Conservation (phyloP, 805 yeast genomes). For the Zygosaccharomyces pseudorouxii region DNA sequence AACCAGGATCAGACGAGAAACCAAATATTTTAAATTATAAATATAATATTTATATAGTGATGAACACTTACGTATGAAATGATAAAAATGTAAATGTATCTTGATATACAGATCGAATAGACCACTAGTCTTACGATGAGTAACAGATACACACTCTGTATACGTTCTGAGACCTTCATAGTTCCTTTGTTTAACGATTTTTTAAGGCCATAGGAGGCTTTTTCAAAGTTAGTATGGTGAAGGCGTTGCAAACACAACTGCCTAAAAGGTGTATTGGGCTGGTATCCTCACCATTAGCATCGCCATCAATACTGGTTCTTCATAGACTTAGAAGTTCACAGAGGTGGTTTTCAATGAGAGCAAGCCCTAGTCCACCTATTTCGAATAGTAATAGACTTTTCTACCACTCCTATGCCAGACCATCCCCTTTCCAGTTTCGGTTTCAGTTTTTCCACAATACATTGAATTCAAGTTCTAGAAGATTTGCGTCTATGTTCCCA, state of each 20-base stretch:
- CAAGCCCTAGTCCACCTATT: background rate
- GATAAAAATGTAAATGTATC: background rate
- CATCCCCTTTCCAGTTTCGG: conserved; percentile 20
- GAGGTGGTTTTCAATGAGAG: conserved; percentile 3
- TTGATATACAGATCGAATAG: background rate
- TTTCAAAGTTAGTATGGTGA: background rate
- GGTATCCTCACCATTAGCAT: background rate
- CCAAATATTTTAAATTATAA: no score
- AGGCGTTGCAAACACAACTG: background rate
- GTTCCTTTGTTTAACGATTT: background rate
- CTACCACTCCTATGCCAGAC: conserved; percentile 23
- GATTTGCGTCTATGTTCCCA: conserved; percentile 39
- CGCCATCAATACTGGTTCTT: background rate
- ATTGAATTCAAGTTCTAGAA: conserved; percentile 17
- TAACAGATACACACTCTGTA: background rate
- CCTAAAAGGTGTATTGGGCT: conserved; percentile 1
- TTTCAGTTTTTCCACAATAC: conserved; percentile 13
- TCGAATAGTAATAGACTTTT: conserved; percentile 8
- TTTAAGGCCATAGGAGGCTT: background rate
- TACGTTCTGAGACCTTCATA: background rate
- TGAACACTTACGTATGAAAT: background rate
- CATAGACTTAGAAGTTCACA: background rate
- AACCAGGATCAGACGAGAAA: no score
- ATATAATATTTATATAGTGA: background rate
- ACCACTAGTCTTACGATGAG: background rate